These are phyloP conservation scores for Aspergillus diversus DNA, from an alignment of 495 filamentous ascomycete genomes.

Conservation along the genomic window DNA sequence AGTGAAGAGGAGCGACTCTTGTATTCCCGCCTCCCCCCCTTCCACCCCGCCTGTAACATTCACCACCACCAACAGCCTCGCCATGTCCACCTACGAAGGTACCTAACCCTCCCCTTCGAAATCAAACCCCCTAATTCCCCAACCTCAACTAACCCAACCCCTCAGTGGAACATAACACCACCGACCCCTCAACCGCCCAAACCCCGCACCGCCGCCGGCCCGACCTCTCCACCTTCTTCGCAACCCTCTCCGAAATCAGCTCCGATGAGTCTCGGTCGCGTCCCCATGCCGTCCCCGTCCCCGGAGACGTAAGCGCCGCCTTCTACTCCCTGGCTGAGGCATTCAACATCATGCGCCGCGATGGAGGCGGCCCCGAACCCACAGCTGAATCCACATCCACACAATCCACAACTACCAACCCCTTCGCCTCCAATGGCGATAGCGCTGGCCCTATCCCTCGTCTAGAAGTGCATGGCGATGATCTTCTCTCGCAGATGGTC, in stretches of 20 bases:
- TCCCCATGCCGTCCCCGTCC: conserved; percentile 69
- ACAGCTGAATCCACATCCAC: too few relatives aligned
- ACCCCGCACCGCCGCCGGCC: conserved; percentile 59
- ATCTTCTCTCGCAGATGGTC: conserved; percentile 65
- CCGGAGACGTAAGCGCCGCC: conserved; percentile 68
- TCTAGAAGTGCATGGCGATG: conserved; percentile 29
- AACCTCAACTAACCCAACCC: conserved; percentile 12
- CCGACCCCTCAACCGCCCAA: conserved; percentile 38
- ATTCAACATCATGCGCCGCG: conserved; percentile 51
- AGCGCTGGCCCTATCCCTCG: too few relatives aligned
- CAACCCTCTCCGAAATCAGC: conserved; percentile 69
- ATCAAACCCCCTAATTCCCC: conserved; percentile 1
- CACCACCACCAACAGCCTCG: conserved; percentile 20
- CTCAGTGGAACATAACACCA: conserved; percentile 81
- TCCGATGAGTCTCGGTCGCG: conserved; percentile 46
- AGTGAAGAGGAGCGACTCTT: neutral
- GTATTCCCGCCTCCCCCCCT: neutral
- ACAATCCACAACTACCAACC: too few relatives aligned
- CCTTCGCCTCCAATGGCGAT: too few relatives aligned
- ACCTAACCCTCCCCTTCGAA: conserved; percentile 17
- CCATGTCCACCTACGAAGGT: conserved; percentile 64
- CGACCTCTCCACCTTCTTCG: conserved; percentile 88
- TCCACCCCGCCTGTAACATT: conserved; percentile 5
- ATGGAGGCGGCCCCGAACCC: conserved; percentile 23
- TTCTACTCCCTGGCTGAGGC: conserved; percentile 65